These are phyloP conservation scores for Diplotaxis tenuifolia DNA, from an alignment of 345 rosid species.

Conservation along the genomic window DNA sequence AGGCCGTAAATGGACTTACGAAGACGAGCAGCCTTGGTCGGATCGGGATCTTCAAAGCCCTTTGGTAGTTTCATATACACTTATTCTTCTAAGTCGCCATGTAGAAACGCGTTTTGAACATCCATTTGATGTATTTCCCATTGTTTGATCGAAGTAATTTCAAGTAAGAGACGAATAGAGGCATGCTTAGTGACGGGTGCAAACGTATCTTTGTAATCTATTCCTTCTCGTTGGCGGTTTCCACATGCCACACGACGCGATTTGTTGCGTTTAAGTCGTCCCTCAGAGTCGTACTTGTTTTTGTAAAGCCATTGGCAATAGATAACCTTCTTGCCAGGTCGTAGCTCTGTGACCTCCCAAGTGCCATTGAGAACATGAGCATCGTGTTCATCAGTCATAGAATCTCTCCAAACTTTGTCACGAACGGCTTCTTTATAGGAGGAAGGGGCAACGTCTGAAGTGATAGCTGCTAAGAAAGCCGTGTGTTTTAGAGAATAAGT, in stretches of 20 bases:
- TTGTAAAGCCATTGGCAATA: not conserved
- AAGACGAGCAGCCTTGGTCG: not conserved
- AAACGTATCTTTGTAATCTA: not conserved
- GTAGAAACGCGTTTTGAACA: not conserved
- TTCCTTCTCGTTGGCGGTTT: not conserved
- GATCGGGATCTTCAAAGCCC: not conserved
- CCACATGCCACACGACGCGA: too few species aligned
- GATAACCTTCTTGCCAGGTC: not conserved
- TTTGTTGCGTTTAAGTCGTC: too few species aligned
- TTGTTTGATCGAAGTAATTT: not conserved
- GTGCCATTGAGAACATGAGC: not conserved
- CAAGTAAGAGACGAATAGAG: not conserved
- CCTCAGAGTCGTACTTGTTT: not conserved
- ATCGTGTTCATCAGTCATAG: not conserved
- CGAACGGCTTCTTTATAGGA: too few species aligned
- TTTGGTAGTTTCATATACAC: not conserved
- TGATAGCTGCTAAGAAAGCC: not conserved
- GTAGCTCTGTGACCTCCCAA: not conserved
- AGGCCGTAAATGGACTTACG: not conserved
- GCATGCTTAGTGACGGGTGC: not conserved
- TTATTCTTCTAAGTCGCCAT: not conserved
- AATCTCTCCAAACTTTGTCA: not conserved
- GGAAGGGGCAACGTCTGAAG: too few species aligned
- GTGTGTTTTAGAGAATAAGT: not conserved
- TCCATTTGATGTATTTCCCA: not conserved